These are phyloP conservation scores for Monilinia aucupariae DNA, from an alignment of 2,329 filamentous ascomycete genomes.

Conservation along the genomic window DNA sequence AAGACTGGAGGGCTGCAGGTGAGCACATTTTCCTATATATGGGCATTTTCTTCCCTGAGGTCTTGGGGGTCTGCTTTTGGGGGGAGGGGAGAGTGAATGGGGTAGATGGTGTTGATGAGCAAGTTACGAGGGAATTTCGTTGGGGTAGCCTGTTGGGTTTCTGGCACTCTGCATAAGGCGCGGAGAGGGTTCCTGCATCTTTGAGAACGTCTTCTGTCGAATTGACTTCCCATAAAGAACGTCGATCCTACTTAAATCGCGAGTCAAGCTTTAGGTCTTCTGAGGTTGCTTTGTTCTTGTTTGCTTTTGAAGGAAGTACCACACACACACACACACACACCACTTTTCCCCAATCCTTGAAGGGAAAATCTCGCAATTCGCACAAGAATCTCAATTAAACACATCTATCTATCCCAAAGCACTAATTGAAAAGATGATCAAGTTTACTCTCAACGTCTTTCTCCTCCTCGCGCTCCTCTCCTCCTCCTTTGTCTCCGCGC, in stretches of 20 bases:
- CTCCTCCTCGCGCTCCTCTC: background rate
- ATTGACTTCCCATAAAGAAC: background rate
- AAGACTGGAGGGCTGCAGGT: constrained; percentile 4
- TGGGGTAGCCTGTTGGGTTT: background rate
- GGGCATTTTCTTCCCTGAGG: background rate
- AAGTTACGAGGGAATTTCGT: constrained; percentile 11
- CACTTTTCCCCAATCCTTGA: background rate
- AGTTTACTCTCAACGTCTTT: background rate
- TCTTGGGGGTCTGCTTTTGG: background rate
- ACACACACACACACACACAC: too few species aligned
- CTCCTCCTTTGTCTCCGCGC: constrained; percentile 12
- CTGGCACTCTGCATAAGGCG: background rate
- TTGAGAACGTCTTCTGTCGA: too few species aligned
- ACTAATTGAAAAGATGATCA: background rate
- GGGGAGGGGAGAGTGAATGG: background rate
- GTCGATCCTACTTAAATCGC: background rate
- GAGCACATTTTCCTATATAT: constrained; percentile 8
- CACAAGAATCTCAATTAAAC: too few species aligned
- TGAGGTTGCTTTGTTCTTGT: background rate
- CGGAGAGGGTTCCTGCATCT: background rate
- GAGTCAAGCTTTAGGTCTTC: background rate
- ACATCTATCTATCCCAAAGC: too few species aligned
- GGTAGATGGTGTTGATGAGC: background rate
- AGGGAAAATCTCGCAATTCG: too few species aligned
- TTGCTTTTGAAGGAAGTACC: too few species aligned